Evolutionary conservation across 176 grass and related monocot species (phyloP), one percentile per base, ranked within the genome.

Genomic region (Alopecurus myosuroides): DNA sequence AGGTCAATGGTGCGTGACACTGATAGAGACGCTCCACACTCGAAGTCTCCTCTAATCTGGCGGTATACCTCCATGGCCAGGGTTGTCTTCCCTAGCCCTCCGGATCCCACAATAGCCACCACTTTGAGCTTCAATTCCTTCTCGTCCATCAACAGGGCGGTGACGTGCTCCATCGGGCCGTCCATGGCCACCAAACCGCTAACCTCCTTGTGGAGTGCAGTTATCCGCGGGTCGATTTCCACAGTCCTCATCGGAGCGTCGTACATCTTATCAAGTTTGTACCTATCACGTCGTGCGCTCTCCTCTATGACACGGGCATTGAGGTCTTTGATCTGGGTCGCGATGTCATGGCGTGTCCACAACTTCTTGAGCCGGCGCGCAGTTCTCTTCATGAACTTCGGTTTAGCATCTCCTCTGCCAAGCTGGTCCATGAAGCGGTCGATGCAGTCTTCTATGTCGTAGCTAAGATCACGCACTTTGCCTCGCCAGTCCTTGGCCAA

Each of bases 71-170:
- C 64, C 18, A 46, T 85, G 1, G 79, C 81, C 5, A 77, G 63
- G 13, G 71, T 77, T 0, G 75, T 88, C 29, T 83, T 88, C 0
- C 79, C 86, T 11, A 77, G 4, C 17, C 84, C 84, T 18, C 74
- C 82, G 22, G 63, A 58, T 18, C 87, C 87, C 6, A 73, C 20
- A 13, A 84, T 85, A 8, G 74, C 62, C 29, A 84, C 68, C 30
- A 84, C 6, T 35, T 49, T 62, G 2, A 68, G 52, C 19, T 35
- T 35, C 66, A 6, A 28, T 35, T 37, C 18, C 37, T n/a, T 69
- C 10, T 13, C 35, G 23, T 40, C 35, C 35, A 10, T 40, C 35
- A 69, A 13, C 0, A 69, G 2, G 19, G 9, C 10, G 4, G 35
- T n/a, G 2, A 69, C 1, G 10, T 69, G 4, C 66, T 70, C 14